Base-by-base conservation (phyloP, 2,329 filamentous ascomycete genomes). In the Helminthosporium solani region DNA sequence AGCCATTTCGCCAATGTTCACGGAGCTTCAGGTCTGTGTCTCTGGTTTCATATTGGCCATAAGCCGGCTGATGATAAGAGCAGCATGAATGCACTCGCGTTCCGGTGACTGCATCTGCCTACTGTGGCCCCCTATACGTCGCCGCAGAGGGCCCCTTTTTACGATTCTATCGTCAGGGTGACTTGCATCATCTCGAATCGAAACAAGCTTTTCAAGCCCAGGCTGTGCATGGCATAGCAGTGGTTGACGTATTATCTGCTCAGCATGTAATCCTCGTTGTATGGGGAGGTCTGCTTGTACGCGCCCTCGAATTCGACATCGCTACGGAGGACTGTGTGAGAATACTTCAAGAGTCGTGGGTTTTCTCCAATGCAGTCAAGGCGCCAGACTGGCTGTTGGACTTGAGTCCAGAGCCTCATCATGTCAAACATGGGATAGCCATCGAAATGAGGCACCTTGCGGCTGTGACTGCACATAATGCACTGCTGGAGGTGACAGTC, bases 381-480 rank as follows among this genome's bases (percentile, higher is more conserved):
- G 60, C 59, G 16, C 45, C 64, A 16, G 70, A 72, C 44, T 72
- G 70, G 70, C 67, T 73, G 37, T 54, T 71, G 28, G 59, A 70
- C 33, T 50, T 68, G 23, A 56, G 54, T 16, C 53, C 55, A 36
- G 47, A 47, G 20, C 56, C 60, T 14, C 34, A 19, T 16, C 46
- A 37, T 14, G 33, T 53, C 9, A 44, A 49, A 7, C 37, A 58
- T 36, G 46, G 42, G n/a, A 3, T 38, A 12, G 42, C 46, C 8
- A 42, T 44, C 36, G 21, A 35, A 9, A 40, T 42, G 34, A 40
- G 33, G 30, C 47, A 33, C 14, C 66, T 59, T 47, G 57, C 58
- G 48, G 64, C 70, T 9, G 83, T 95, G 14, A 96, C 90, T 2
- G 90, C 92, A 1, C 91, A 97, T 70, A 96, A 97, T 75, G 85